Evolutionary conservation across 495 filamentous ascomycete species (phyloP).

Genomic region (Friedmanniomyces endolithicus): DNA sequence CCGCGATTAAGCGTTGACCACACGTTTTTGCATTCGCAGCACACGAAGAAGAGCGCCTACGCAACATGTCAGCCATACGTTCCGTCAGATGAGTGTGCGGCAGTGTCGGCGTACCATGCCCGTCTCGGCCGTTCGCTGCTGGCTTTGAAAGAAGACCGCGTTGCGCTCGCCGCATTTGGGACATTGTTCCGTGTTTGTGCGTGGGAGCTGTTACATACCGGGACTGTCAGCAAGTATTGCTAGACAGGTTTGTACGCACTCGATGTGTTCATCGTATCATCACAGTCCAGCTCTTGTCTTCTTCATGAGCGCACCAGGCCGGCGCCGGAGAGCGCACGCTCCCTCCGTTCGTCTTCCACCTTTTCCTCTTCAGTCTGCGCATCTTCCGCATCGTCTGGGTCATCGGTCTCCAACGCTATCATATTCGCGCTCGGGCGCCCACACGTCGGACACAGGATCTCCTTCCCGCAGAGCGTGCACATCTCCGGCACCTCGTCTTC

Average conservation of each 20-base stretch:
- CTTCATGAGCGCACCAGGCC: neutral
- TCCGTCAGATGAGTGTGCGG: neutral
- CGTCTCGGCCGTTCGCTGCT: slow-evolving; percentile 89
- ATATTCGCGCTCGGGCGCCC: slow-evolving; percentile 27
- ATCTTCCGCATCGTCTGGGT: slow-evolving; percentile 15
- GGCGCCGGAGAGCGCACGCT: slow-evolving; percentile 15
- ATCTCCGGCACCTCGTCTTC: slow-evolving; percentile 25
- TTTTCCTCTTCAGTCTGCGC: slow-evolving; percentile 3
- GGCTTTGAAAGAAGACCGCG: slow-evolving; percentile 95
- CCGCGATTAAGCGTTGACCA: slow-evolving; percentile 33
- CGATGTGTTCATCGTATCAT: neutral
- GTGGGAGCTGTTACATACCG: slow-evolving; percentile 19
- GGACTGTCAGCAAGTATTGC: slow-evolving; percentile 35
- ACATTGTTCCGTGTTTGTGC: slow-evolving; percentile 56
- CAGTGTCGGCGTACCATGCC: slow-evolving; percentile 68
- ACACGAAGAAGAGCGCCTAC: slow-evolving; percentile 96
- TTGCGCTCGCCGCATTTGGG: slow-evolving; percentile 72
- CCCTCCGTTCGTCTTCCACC: slow-evolving; percentile 14
- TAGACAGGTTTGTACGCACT: neutral
- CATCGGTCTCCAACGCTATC: slow-evolving; percentile 24
- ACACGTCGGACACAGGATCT: slow-evolving; percentile 40
- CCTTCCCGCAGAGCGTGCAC: slow-evolving; percentile 43
- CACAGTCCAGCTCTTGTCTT: slow-evolving; percentile 6
- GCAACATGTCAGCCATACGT: neutral
- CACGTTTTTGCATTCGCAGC: slow-evolving; percentile 80